Percentiles rank a stretch among this genome's conserved stretches.
phyloP scores from a whole-genome alignment of 352 stramenopile genomes.

The Globisporangium canariense region DNA sequence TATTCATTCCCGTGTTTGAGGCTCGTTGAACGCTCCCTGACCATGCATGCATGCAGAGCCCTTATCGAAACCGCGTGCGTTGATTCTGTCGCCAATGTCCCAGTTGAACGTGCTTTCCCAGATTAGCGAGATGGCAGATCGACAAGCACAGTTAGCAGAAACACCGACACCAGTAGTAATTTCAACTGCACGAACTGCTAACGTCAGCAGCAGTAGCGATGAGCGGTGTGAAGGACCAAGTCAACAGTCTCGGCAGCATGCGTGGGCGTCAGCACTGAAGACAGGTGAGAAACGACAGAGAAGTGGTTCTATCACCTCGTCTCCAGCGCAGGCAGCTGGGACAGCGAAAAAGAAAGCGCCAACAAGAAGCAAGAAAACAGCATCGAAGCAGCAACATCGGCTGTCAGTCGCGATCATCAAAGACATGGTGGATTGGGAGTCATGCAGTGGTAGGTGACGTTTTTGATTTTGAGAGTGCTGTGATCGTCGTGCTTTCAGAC shows the following conservation, averaged over 20 bases:
- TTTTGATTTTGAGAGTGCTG: neutral
- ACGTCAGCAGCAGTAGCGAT: neutral
- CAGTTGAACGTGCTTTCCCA: conserved; percentile 74
- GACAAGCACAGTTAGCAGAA: conserved; percentile 14
- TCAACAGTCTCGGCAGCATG: conserved; percentile 9
- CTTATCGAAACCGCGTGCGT: conserved; percentile 12
- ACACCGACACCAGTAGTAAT: neutral
- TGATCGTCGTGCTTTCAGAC: neutral
- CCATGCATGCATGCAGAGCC: neutral
- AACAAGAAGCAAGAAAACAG: neutral
- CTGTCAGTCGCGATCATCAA: conserved; percentile 4
- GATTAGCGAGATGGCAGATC: conserved; percentile 67
- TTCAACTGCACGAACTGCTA: conserved; percentile 8
- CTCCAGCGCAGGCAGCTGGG: neutral
- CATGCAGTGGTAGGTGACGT: conserved; percentile 46
- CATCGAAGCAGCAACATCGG: neutral
- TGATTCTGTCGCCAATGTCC: conserved; percentile 59
- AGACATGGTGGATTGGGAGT: conserved; percentile 65
- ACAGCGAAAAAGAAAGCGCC: conserved; percentile 14
- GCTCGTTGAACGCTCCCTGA: neutral
- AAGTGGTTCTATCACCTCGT: neutral
- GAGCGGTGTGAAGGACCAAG: neutral
- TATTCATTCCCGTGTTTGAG: neutral
- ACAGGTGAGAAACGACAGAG: conserved; percentile 4
- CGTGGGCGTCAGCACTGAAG: conserved; percentile 22